Conservation (phyloP, 208 protist genomes). For the Leishmania arabica region DNA sequence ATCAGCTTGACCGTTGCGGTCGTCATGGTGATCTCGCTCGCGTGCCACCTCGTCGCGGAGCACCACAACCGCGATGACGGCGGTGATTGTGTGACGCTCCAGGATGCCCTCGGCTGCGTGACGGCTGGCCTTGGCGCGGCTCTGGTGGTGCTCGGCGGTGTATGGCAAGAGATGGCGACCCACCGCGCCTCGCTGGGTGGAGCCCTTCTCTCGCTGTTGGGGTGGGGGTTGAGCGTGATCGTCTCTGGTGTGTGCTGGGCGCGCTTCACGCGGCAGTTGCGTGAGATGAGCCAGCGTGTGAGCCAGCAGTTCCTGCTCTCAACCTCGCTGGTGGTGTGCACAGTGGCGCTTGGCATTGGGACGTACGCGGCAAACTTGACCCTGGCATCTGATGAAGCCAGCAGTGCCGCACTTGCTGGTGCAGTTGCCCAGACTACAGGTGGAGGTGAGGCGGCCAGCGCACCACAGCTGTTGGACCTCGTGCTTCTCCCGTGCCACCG, state of each 20-base stretch:
- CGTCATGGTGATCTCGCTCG: slow-evolving; percentile 19
- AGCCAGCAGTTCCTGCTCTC: slow-evolving; percentile 29
- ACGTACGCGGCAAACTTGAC: slow-evolving; percentile 5
- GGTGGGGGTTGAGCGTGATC: slow-evolving; percentile 6
- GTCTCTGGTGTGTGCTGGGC: slow-evolving; percentile 18
- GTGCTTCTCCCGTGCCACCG: slow-evolving; percentile 9
- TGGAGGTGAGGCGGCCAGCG: background rate
- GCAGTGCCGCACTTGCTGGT: background rate
- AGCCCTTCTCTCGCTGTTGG: slow-evolving; percentile 3
- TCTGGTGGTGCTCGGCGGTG: background rate
- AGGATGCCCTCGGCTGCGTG: slow-evolving; percentile 15
- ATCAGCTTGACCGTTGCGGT: slow-evolving; percentile 9
- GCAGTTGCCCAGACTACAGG: background rate
- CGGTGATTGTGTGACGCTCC: slow-evolving; percentile 23
- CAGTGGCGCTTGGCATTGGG: slow-evolving; percentile 11
- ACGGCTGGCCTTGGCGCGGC: slow-evolving; percentile 3
- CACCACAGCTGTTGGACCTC: too few species aligned
- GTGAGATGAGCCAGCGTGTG: slow-evolving; percentile 30
- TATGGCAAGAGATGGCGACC: background rate
- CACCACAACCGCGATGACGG: background rate
- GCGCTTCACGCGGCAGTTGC: slow-evolving; percentile 19
- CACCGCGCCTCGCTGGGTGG: background rate
- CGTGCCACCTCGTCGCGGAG: slow-evolving; percentile 23
- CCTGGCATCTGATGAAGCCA: background rate
- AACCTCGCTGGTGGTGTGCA: slow-evolving; percentile 18